Evolutionary conservation across 805 yeast genomes (phyloP), one percentile per base, ranked within the genome.

Genomic region (Phaffomyces thermotolerans): DNA sequence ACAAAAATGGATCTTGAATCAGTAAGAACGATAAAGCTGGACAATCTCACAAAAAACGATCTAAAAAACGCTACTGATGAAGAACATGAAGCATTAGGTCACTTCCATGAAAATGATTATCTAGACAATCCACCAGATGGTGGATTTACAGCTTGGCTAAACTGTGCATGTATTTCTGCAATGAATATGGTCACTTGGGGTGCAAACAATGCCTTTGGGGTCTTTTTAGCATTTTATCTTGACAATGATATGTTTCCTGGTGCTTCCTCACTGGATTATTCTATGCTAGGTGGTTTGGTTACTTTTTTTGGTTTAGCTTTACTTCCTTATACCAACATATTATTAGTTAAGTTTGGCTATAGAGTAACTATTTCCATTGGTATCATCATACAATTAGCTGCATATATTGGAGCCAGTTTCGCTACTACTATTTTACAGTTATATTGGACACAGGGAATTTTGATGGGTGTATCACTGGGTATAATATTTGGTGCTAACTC

Each of bases 271-370:
- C 71, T 69, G 34, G 77, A 75, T 42, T 79, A 63, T 57, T 81
- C 83, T 4, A 49, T 75, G 34, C 68, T 79, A 47, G 82, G 82
- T 18, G 81, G 84, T 2, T 39, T 78, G 6, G 65, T 71, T 0
- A 64, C 75, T 15, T 71, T 71, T 29, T 60, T 80, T 42, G 76
- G 82, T 27, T 71, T 78, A 51, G 56, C 68, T 52, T 56, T 75
- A 43, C 61, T 82, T 41, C 84, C 87, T 23, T 47, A 74, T 14
- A 59, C 71, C 2, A 60, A 69, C 7, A 42, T 73, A 2, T 51
- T 72, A 32, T 65, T 72, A 39, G 64, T 68, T 43, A 52, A 71
- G 12, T 62, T 69, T 48, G 77, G 81, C 0, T 64, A 71, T 46
- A 65, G 60, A 48, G 33, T 51, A 10, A 63, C 73, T 2, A 59